Conservation (phyloP, 2,329 filamentous ascomycete genomes). For the Stachybotrys chartarum region DNA sequence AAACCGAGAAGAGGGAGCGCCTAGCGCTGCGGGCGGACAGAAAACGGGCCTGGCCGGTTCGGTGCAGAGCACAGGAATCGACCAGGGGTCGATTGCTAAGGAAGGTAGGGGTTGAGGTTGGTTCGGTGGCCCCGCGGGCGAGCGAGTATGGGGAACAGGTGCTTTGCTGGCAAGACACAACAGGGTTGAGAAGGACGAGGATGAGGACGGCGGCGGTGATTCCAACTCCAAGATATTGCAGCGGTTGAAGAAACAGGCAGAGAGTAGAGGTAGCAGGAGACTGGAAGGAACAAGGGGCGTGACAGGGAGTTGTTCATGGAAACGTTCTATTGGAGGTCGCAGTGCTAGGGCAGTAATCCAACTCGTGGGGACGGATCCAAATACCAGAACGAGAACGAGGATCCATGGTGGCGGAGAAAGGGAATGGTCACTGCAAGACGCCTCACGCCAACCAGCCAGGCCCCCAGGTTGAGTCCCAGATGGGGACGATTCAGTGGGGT, state of each 20-base stretch:
- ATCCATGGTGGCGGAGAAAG: not conserved
- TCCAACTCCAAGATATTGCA: too few relatives aligned
- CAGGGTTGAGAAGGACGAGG: not conserved
- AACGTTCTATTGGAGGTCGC: not conserved
- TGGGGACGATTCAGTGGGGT: not conserved
- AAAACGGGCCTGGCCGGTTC: not conserved
- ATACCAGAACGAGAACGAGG: not conserved
- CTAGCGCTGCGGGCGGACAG: not conserved
- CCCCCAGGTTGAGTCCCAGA: not conserved
- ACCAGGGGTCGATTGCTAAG: not conserved
- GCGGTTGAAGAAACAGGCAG: too few relatives aligned
- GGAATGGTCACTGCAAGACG: not conserved
- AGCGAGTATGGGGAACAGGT: not conserved
- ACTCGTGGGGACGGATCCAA: not conserved
- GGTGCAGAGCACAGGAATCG: not conserved
- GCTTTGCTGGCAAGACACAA: not conserved
- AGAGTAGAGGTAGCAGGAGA: too few relatives aligned
- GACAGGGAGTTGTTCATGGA: not conserved
- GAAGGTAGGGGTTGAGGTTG: not conserved
- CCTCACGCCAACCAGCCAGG: not conserved
- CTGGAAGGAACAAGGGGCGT: too few relatives aligned
- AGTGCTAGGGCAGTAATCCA: not conserved
- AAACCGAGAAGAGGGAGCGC: not conserved
- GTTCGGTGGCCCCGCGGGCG: too few relatives aligned
- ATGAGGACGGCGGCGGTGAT: not conserved